Evolutionary conservation across 768 basidiomycete genomes (phyloP), one percentile per base, ranked within the genome.

Genomic region (Gelatoporia subvermispora): DNA sequence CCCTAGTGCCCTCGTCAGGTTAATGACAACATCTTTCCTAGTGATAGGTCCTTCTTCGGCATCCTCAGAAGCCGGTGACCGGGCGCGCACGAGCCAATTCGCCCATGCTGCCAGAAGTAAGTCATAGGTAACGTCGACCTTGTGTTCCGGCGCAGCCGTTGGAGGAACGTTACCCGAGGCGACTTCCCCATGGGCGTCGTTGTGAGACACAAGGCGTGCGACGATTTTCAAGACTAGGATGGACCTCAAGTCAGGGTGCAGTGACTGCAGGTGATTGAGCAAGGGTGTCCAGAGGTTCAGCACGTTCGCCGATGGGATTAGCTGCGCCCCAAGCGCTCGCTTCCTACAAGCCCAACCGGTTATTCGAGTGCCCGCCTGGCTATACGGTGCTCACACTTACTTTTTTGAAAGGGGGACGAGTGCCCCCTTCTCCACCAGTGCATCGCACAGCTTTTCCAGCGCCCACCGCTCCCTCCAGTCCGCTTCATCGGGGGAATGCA

Each of bases 361-460:
- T 31, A 31, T 5, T 31, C 28, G 11, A 35, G 42, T 35, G 4
- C 38, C 40, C 45, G 18, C n/a, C 9, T 9, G 10, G 18, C 23
- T 25, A 25, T 5, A 9, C 31, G 34, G 13, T 20, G 28, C 35
- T 7, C 25, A 17, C 41, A 57, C 77, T 53, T 54, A 94, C 95
- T 84, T 93, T 68, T 83, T 88, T 1, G 91, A 85, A 2, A 87
- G 55, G 8, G 95, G 93, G 3, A 97, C 84, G 8, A 97, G 69
- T 9, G 72, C 79, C 9, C 92, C 92, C 51, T 76, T 79, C 48
- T 81, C 82, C 42, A 88, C 56, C 11, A 98, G 68, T 0, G 67
- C 75, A 41, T 84, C 79, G 47, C 81, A 84, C 2, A 98, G 65
- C 31, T 67, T 66, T 45, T 88, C 85, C 37, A 89, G 60, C 7